Evolutionary conservation across 2,329 filamentous ascomycete species (phyloP).

Genomic region (Coniochaeta sp.): DNA sequence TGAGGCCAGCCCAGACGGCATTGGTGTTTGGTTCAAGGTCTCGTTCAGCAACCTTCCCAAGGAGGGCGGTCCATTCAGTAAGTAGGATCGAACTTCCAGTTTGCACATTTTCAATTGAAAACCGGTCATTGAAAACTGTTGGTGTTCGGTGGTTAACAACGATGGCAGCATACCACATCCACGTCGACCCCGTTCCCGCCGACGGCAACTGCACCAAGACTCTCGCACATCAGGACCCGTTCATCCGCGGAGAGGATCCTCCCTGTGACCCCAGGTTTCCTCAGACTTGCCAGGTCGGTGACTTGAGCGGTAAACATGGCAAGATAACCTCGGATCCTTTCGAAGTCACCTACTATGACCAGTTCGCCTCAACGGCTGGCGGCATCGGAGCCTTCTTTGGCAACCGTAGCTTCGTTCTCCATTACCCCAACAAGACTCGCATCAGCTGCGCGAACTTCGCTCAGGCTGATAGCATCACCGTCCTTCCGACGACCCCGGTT

Average conservation of each 20-base stretch:
- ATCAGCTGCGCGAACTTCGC: constrained; percentile 59
- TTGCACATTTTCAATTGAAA: background rate
- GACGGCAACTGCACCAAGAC: constrained; percentile 67
- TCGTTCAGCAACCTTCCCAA: constrained; percentile 23
- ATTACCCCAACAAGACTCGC: constrained; percentile 57
- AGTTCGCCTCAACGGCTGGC: constrained; percentile 45
- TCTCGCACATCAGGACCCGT: constrained; percentile 65
- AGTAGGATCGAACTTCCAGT: constrained; percentile 7
- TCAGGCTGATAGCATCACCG: constrained; percentile 15
- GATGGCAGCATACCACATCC: constrained; percentile 63
- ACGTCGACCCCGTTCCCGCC: constrained; percentile 54
- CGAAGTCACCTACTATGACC: constrained; percentile 44
- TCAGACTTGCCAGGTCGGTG: constrained; percentile 67
- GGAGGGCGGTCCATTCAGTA: constrained; percentile 24
- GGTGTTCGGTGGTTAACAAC: background rate
- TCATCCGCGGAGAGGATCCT: constrained; percentile 52
- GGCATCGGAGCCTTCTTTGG: constrained; percentile 53
- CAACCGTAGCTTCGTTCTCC: constrained; percentile 57
- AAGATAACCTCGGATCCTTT: constrained; percentile 46
- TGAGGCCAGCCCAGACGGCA: constrained; percentile 17
- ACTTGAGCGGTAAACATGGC: constrained; percentile 69
- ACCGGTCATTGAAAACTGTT: background rate
- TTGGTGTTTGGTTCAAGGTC: constrained; percentile 23
- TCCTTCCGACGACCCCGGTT: constrained; percentile 3
- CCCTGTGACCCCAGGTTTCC: constrained; percentile 51